Percentiles rank a stretch among this genome's conserved stretches.
These are phyloP conservation scores for Kappamyces sp. DNA, from an alignment of 192 early-diverging fungal species.

Conservation along the genomic window DNA sequence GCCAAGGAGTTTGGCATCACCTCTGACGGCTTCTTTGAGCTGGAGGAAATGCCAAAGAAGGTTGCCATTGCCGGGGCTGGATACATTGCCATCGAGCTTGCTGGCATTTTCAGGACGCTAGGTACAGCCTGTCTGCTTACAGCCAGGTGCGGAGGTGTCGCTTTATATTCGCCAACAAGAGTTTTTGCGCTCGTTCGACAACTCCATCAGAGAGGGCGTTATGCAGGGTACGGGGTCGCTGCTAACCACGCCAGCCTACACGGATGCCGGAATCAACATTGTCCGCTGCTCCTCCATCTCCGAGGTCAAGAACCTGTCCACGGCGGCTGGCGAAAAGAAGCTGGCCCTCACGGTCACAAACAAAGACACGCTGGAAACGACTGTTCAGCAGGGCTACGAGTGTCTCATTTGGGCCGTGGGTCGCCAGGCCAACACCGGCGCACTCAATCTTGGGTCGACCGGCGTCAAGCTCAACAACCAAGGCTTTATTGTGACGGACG, in stretches of 20 bases:
- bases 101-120: slow-evolving; percentile 85
- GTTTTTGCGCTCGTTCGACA: slow-evolving; percentile 84
- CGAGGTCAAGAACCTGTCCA: slow-evolving; percentile 49
- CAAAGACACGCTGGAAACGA: slow-evolving; percentile 26
- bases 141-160: slow-evolving; percentile 66
- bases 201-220: slow-evolving; percentile 70
- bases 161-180: slow-evolving; percentile 79
- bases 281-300: slow-evolving; percentile 57
- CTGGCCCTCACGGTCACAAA: slow-evolving; percentile 18
- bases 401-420: slow-evolving; percentile 89
- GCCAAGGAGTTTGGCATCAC: slow-evolving; percentile 76
- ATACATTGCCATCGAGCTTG: slow-evolving; percentile 96
- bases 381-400: slow-evolving; percentile 60
- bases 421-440: slow-evolving; percentile 65
- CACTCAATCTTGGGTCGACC: slow-evolving; percentile 61
- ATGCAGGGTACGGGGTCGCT: slow-evolving; percentile 41
- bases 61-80: slow-evolving; percentile 73
- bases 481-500: slow-evolving; percentile 76
- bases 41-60: slow-evolving; percentile 79
- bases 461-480: slow-evolving; percentile 56
- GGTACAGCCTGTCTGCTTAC: background rate
- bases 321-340: slow-evolving; percentile 46
- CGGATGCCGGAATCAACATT: slow-evolving; percentile 74
- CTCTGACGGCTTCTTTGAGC: slow-evolving; percentile 93
- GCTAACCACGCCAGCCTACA: slow-evolving; percentile 33